Evolutionary conservation across 2,329 filamentous ascomycete genomes (phyloP), one percentile per base, ranked within the genome.

Genomic region (Graphiopsis chlorocephala): DNA sequence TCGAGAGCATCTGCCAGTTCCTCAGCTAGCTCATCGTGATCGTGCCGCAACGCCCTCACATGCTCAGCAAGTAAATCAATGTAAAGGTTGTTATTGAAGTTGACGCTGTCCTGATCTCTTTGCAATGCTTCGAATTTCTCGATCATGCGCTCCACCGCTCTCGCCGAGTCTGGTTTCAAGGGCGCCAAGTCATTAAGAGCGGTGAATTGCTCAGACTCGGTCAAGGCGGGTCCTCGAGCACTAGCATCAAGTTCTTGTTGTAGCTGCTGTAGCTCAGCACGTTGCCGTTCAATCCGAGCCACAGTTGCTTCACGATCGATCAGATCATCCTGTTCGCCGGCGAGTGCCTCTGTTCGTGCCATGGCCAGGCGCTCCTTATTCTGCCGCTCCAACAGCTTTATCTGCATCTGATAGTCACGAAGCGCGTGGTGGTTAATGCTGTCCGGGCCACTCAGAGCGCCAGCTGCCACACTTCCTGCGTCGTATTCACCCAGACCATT

Each of bases 321-420:
- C n/a, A n/a, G 38, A 3, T 45, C 38, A n/a, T n/a, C 20, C 38
- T 45, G 17, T 15, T 45, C 38, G 15, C 8, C 58, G 80, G 83
- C 76, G 88, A 84, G 73, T 80, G 93, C 90, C 74, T 93, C 87
- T 77, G 88, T 89, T n/a, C 91, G 87, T 42, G 91, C 91, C 90
- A 93, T 92, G 82, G 93, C 87, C 56, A 94, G 82, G n/a, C 91
- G 84, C 78, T 92, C 93, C 83, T 93, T 93, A 72, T 93, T 94
- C 78, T 94, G 90, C 78, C 93, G 90, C 78, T 94, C 91, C 17
- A 94, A 84, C 57, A 93, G 79, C 91, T 93, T 93, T 74, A 94
- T 79, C 76, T 94, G 91, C 90, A 93, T 93, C 80, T 94, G 90
- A 72, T 94, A 94, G 76, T 95, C 91, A 77, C 93, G 90, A 52